phyloP scores from a whole-genome alignment of 108 stramenopile species.

The Parietichytrium sp. region DNA sequence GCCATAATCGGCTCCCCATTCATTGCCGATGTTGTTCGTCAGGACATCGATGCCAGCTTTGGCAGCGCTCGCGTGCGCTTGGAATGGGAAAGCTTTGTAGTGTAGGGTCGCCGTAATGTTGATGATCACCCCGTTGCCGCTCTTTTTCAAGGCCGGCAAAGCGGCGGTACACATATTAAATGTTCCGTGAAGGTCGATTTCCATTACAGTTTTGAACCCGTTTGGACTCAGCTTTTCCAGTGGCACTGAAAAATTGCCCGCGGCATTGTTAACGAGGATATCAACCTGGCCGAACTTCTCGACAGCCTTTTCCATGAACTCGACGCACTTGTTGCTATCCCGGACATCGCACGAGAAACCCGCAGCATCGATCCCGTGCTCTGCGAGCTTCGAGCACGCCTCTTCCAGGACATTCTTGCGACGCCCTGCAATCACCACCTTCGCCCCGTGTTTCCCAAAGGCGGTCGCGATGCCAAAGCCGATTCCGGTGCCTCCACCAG shows the following conservation, averaged over 20 bases:
- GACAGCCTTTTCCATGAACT: not conserved
- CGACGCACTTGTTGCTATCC: not conserved
- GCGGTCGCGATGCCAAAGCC: conserved; percentile 32
- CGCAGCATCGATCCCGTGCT: not conserved
- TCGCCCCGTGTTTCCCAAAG: conserved; percentile 11
- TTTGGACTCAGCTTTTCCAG: conserved; percentile 38
- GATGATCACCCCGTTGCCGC: not conserved
- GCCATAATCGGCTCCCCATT: conserved; percentile 40
- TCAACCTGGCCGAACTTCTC: not conserved
- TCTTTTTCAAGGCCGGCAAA: not conserved
- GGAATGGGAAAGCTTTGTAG: conserved; percentile 15
- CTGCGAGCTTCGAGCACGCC: not conserved
- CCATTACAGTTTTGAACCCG: conserved; percentile 24
- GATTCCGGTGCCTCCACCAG: conserved; percentile 44
- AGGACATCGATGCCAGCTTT: conserved; percentile 35
- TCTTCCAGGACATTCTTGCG: not conserved
- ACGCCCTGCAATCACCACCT: conserved; percentile 22
- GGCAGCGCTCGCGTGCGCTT: conserved; percentile 19
- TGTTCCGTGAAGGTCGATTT: conserved; percentile 36
- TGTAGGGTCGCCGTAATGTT: conserved; percentile 25
- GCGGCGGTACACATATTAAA: conserved; percentile 37
- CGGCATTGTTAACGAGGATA: conserved; percentile 43
- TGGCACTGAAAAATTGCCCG: conserved; percentile 45
- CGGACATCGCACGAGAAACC: conserved; percentile 40
- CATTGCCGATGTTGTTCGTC: not conserved